Percentiles rank a stretch among this genome's conserved stretches.
phyloP scores from a whole-genome alignment of 2,329 filamentous ascomycete genomes.

The Cladosporium sp. region DNA sequence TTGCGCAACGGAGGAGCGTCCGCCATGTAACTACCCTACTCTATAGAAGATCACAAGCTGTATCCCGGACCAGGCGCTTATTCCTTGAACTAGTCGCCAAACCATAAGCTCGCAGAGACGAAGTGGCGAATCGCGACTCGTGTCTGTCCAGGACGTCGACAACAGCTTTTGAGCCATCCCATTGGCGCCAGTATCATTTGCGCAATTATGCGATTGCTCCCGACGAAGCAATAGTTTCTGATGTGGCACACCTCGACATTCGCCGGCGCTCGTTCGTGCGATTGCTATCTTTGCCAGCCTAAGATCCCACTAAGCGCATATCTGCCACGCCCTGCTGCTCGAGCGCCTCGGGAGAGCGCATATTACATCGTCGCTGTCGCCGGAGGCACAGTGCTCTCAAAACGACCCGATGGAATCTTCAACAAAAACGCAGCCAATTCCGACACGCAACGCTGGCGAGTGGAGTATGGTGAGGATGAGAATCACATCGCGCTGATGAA shows the following conservation, averaged over 20 bases:
- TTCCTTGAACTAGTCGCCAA: too few species aligned
- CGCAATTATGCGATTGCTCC: neutral
- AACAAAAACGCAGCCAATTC: neutral
- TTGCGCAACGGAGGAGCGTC: too few species aligned
- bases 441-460: constrained; percentile 3
- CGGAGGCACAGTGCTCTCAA: neutral
- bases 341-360: neutral
- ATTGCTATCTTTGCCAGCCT: neutral
- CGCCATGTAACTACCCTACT: too few species aligned
- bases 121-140: too few species aligned
- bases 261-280: neutral
- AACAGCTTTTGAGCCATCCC: neutral
- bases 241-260: neutral
- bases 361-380: constrained; percentile 1
- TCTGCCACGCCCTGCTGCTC: neutral
- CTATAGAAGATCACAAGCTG: too few species aligned
- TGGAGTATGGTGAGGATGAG: neutral
- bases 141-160: too few species aligned
- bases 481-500: neutral
- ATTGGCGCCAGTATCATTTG: neutral
- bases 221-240: neutral
- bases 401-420: neutral
- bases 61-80: too few species aligned
- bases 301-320: neutral
- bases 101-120: too few species aligned